A percentile compares a stretch with the other conserved stretches of the same genome.
phyloP scores from a whole-genome alignment of 169 alveolate genomes.

The Babesia gibsoni region DNA sequence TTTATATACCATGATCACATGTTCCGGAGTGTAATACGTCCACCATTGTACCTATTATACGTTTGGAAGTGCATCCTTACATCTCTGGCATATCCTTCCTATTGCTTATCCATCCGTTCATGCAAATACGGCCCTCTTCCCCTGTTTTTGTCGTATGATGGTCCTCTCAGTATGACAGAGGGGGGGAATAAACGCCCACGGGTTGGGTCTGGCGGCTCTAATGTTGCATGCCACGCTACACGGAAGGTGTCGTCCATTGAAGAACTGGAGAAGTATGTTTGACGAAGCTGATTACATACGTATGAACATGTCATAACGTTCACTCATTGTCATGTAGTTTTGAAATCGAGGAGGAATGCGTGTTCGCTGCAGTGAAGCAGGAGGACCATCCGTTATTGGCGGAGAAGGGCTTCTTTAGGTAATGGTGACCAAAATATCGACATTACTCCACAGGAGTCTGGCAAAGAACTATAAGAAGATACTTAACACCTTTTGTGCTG shows the following conservation, averaged over 20 bases:
- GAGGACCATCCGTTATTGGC: conserved; percentile 14
- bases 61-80: too few species aligned
- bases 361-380: conserved; percentile 7
- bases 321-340: conserved; percentile 1
- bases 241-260: conserved; percentile 15
- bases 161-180: too few species aligned
- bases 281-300: not conserved
- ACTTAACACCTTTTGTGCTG: not conserved
- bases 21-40: too few species aligned
- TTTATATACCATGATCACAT: too few species aligned
- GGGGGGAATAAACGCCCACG: conserved; percentile 5
- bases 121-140: too few species aligned
- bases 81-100: too few species aligned
- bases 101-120: too few species aligned
- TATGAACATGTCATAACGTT: not conserved
- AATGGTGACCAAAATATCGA: not conserved
- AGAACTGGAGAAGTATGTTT: conserved; percentile 47
- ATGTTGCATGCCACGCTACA: not conserved
- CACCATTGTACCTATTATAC: too few species aligned
- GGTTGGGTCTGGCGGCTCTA: not conserved
- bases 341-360: conserved; percentile 19
- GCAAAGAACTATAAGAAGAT: conserved; percentile 2
- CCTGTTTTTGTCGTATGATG: too few species aligned
- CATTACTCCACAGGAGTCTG: not conserved
- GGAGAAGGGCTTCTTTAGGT: conserved; percentile 44